These are phyloP conservation scores for Candida rishiriensis DNA, from an alignment of 805 yeast species.

Conservation along the genomic window DNA sequence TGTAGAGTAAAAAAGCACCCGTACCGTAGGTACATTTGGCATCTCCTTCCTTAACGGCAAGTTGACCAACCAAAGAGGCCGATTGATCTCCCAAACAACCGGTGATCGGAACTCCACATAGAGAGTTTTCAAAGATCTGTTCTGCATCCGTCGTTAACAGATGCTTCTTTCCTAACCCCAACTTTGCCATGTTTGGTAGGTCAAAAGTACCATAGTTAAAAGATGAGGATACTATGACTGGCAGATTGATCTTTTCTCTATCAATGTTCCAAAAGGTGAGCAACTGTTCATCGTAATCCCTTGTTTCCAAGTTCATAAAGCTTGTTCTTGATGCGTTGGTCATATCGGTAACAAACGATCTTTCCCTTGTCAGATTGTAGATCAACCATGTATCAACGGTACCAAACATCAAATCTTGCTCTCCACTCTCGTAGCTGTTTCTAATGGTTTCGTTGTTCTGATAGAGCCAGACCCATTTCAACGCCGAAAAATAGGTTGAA, in stretches of 20 bases:
- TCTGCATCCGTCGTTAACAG: slow-evolving; percentile 36
- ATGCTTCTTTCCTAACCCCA: slow-evolving; percentile 8
- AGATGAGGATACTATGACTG: slow-evolving; percentile 74
- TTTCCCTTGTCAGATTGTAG: slow-evolving; percentile 71
- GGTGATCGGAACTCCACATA: slow-evolving; percentile 67
- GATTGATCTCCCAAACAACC: slow-evolving; percentile 95
- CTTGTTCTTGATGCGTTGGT: slow-evolving; percentile 91
- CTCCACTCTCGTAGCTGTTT: slow-evolving; percentile 67
- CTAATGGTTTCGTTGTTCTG: slow-evolving; percentile 69
- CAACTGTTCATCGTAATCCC: slow-evolving; percentile 70
- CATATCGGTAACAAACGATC: slow-evolving; percentile 74
- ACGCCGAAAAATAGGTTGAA: slow-evolving; percentile 87
- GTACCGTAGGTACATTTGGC: slow-evolving; percentile 97
- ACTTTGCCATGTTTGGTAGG: slow-evolving; percentile 45
- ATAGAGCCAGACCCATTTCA: slow-evolving; percentile 84
- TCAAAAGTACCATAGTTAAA: slow-evolving; percentile 71
- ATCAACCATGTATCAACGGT: slow-evolving; percentile 94
- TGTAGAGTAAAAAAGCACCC: slow-evolving; percentile 86
- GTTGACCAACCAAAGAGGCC: slow-evolving; percentile 88
- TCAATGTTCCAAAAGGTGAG: slow-evolving; percentile 79
- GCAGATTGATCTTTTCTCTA: slow-evolving; percentile 56
- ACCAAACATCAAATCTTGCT: slow-evolving; percentile 76
- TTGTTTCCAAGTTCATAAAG: slow-evolving; percentile 76
- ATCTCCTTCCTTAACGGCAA: slow-evolving; percentile 76
- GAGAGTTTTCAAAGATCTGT: slow-evolving; percentile 40